Evolutionary conservation across 768 basidiomycete genomes (phyloP).

Genomic region (Pisolithus marmoratus): DNA sequence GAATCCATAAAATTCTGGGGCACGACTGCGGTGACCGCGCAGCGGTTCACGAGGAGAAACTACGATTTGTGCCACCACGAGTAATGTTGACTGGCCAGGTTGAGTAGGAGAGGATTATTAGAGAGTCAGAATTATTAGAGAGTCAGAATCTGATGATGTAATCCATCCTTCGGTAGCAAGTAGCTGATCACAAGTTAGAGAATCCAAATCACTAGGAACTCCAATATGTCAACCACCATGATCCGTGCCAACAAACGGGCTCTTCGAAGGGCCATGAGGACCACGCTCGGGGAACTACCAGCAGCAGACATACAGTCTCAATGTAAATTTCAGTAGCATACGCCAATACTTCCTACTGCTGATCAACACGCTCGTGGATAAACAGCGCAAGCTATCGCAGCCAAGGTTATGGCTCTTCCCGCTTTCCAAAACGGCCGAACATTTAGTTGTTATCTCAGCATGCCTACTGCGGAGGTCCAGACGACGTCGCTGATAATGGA

Average conservation of each 20-base stretch:
- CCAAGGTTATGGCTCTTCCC: slow-evolving; percentile 43
- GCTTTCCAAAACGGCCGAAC: slow-evolving; percentile 43
- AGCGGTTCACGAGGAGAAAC: slow-evolving; percentile 35
- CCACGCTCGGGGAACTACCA: slow-evolving; percentile 41
- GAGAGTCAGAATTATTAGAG: too few relatives aligned
- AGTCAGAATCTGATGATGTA: too few relatives aligned
- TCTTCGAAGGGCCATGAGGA: slow-evolving; percentile 46
- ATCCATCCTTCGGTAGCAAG: too few relatives aligned
- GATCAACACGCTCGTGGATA: background rate
- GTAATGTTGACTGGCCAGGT: too few relatives aligned
- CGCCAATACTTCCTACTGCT: slow-evolving; percentile 1
- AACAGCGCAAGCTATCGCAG: slow-evolving; percentile 33
- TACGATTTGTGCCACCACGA: slow-evolving; percentile 32
- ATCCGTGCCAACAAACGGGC: slow-evolving; percentile 44
- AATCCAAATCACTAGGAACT: too few relatives aligned
- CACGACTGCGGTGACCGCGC: slow-evolving; percentile 53
- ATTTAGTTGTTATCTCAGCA: slow-evolving; percentile 75
- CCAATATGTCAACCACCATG: slow-evolving; percentile 15
- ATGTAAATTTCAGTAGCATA: slow-evolving; percentile 36
- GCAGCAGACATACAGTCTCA: slow-evolving; percentile 47
- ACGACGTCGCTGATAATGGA: slow-evolving; percentile 47
- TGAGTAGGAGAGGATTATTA: too few relatives aligned
- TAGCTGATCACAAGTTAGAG: too few relatives aligned
- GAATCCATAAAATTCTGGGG: slow-evolving; percentile 88
- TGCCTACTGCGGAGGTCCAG: slow-evolving; percentile 67